Percentiles rank a stretch among this genome's conserved stretches.
phyloP scores from a whole-genome alignment of 805 yeast species.

The Wickerhamia fluorescens region DNA sequence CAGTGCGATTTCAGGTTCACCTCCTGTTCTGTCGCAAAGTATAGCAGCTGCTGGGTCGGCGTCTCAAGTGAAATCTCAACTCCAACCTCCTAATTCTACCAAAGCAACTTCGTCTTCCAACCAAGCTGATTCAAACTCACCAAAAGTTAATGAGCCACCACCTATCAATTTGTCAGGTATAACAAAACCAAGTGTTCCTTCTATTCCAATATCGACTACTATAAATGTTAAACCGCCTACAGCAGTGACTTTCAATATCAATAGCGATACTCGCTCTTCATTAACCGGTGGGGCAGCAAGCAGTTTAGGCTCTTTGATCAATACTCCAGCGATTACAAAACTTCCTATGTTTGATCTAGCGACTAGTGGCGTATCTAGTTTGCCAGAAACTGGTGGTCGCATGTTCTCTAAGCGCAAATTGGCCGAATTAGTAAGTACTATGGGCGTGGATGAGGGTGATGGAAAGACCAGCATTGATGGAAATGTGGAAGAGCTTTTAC shows the following conservation, averaged over 20 bases:
- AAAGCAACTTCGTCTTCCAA: constrained; percentile 6
- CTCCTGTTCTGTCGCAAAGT: too few relatives aligned
- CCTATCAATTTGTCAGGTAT: constrained; percentile 30
- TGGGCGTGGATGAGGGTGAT: constrained; percentile 84
- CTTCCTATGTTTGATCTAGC: constrained; percentile 75
- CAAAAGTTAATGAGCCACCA: constrained; percentile 11
- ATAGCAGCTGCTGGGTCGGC: too few relatives aligned
- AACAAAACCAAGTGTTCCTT: constrained; percentile 51
- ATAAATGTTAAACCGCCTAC: constrained; percentile 59
- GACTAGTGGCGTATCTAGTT: constrained; percentile 20
- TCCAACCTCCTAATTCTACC: constrained; percentile 2
- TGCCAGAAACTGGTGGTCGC: constrained; percentile 50
- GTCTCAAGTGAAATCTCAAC: too few relatives aligned
- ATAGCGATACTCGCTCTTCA: constrained; percentile 58
- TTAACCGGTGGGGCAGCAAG: constrained; percentile 78
- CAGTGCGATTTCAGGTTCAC: too few relatives aligned
- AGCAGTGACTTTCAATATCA: constrained; percentile 58
- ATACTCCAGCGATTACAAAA: constrained; percentile 67
- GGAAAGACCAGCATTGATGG: constrained; percentile 89
- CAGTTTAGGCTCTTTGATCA: constrained; percentile 53
- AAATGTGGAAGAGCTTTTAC: constrained; percentile 83
- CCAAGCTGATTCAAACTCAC: constrained; percentile 6
- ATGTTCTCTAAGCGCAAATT: constrained; percentile 86
- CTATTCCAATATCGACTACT: constrained; percentile 65
- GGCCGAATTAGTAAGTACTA: constrained; percentile 76